phyloP scores from a whole-genome alignment of 352 stramenopile species.

The Globisporangium polare region DNA sequence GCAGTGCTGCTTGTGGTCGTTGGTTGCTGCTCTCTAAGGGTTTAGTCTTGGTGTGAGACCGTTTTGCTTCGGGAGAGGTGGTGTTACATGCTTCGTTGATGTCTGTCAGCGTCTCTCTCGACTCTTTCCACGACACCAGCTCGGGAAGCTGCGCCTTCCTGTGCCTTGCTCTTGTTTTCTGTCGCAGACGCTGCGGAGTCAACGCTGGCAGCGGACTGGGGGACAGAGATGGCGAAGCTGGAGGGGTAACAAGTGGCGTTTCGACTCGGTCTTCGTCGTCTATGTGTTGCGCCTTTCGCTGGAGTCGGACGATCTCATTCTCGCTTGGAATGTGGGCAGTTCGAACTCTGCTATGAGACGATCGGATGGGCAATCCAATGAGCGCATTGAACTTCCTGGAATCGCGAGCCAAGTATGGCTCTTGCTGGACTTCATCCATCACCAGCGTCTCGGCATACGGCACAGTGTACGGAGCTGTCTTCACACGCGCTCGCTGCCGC shows the following conservation, averaged over 20 bases:
- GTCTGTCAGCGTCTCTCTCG: conserved; percentile 4
- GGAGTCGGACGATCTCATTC: conserved; percentile 31
- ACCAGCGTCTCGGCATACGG: conserved; percentile 32
- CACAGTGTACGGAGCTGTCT: conserved; percentile 29
- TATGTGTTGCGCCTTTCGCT: conserved; percentile 18
- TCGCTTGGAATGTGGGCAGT: conserved; percentile 34
- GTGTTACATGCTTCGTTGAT: conserved; percentile 13
- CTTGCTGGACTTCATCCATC: conserved; percentile 41
- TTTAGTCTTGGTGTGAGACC: conserved; percentile 7
- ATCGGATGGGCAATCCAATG: conserved; percentile 39
- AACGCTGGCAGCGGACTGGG: conserved; percentile 5
- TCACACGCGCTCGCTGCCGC: conserved; percentile 4
- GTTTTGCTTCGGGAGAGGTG: conserved; percentile 10
- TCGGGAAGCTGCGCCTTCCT: conserved; percentile 9
- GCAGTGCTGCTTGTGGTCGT: conserved; percentile 28
- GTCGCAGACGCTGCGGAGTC: conserved; percentile 10
- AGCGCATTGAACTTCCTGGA: conserved; percentile 52
- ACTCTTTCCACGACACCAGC: conserved; percentile 9
- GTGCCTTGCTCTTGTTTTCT: conserved; percentile 14
- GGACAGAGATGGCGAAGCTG: neutral
- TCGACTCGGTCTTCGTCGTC: conserved; percentile 26
- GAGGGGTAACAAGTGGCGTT: neutral
- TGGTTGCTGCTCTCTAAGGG: conserved; percentile 18
- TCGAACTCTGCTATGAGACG: conserved; percentile 22
- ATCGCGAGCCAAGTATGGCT: conserved; percentile 48